These are phyloP conservation scores for Endotrypanum monterogeii DNA, from an alignment of 208 protist genomes.

Conservation along the genomic window DNA sequence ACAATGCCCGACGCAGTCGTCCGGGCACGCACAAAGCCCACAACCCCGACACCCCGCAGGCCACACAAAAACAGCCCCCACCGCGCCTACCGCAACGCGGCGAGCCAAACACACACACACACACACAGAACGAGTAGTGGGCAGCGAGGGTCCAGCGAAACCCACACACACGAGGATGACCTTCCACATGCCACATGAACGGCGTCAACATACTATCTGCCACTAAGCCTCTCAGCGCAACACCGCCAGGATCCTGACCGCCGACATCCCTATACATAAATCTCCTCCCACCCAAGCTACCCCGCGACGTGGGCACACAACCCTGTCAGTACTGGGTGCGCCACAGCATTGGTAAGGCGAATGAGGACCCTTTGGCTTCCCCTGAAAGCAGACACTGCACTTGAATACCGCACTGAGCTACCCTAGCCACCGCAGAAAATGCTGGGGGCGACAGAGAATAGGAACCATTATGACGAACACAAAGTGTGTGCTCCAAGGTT, in stretches of 20 bases:
- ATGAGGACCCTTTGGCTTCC: background rate
- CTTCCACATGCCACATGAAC: background rate
- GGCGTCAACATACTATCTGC: background rate
- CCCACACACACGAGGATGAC: too few relatives aligned
- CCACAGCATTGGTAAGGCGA: background rate
- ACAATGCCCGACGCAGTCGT: background rate
- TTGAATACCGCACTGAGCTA: background rate
- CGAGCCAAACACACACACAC: background rate
- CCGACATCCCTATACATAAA: background rate
- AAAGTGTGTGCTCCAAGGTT: background rate
- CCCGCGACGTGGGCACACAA: background rate
- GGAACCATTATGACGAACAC: background rate
- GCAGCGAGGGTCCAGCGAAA: background rate
- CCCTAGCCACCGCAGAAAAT: background rate
- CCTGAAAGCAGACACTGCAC: background rate
- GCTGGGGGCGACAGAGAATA: background rate
- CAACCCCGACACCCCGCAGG: background rate
- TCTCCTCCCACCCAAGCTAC: background rate
- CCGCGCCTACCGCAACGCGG: background rate
- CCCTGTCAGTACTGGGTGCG: background rate
- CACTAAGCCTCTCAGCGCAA: background rate
- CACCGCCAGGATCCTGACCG: background rate
- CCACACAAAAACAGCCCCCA: background rate
- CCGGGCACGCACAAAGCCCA: background rate
- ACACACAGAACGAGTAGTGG: background rate